A percentile compares a stretch with the other conserved stretches of the same genome.
Evolutionary conservation across 1,284 basidiomycete species (phyloP).

Genomic region (Mycena citricolor): DNA sequence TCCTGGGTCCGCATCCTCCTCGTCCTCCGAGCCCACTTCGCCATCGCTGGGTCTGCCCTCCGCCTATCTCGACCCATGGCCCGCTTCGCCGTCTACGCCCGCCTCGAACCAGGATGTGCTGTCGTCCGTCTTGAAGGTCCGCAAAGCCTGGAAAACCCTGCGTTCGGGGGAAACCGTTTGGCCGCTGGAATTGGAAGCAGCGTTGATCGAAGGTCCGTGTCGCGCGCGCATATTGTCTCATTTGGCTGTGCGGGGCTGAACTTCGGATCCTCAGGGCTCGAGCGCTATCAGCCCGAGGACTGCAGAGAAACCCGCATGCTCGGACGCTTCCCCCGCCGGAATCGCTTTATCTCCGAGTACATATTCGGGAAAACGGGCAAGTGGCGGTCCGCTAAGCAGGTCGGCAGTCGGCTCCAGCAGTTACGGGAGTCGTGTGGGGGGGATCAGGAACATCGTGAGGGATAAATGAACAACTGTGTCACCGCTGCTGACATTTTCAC

Average conservation of each 20-base stretch:
- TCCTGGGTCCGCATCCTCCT: no score
- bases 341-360: constrained; percentile 54
- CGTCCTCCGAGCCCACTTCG: no score
- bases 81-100: no score
- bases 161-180: background rate
- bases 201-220: background rate
- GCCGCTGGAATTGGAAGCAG: background rate
- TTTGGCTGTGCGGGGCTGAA: background rate
- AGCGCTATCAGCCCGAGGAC: constrained; percentile 28
- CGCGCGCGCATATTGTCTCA: background rate
- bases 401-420: constrained; percentile 71
- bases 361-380: constrained; percentile 60
- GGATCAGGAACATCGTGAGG: constrained; percentile 47
- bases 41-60: no score
- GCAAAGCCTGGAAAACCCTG: background rate
- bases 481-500: no score
- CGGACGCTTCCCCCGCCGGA: background rate
- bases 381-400: constrained; percentile 66
- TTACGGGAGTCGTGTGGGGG: constrained; percentile 66
- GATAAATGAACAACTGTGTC: no score
- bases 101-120: constrained; percentile 2
- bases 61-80: no score
- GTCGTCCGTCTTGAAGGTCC: background rate
- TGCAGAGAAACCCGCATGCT: background rate
- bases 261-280: background rate